Evolutionary conservation across 257 asterid genomes (phyloP).

Genomic region (Nicotiana benthamiana): DNA sequence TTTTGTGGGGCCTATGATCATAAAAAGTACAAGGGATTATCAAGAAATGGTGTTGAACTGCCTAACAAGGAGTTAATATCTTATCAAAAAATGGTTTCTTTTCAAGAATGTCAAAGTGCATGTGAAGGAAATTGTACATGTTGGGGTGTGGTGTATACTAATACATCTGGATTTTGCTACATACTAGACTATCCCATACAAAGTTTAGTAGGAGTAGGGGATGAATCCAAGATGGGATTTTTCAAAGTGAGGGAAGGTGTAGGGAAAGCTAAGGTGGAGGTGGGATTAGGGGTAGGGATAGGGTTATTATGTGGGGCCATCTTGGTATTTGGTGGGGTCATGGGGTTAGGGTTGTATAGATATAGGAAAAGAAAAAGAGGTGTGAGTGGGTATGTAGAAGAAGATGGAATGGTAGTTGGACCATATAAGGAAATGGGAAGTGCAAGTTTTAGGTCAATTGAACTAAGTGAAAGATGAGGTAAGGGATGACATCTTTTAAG

Average conservation of each 20-base stretch:
- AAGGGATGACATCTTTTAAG: slow-evolving; percentile 37
- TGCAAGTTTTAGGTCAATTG: slow-evolving; percentile 87
- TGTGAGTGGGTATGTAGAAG: slow-evolving; percentile 42
- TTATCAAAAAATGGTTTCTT: slow-evolving; percentile 35
- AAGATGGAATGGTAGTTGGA: slow-evolving; percentile 56
- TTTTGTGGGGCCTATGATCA: slow-evolving; percentile 38
- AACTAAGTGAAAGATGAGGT: slow-evolving; percentile 64
- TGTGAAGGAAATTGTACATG: slow-evolving; percentile 67
- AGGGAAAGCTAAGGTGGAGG: slow-evolving; percentile 28
- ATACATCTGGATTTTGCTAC: slow-evolving; percentile 90
- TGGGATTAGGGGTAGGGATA: slow-evolving; percentile 41
- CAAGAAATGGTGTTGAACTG: slow-evolving; percentile 63
- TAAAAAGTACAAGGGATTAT: slow-evolving; percentile 26
- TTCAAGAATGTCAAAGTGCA: slow-evolving; percentile 45
- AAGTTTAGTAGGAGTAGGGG: slow-evolving; percentile 49
- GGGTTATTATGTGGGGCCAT: slow-evolving; percentile 53
- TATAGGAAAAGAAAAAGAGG: slow-evolving; percentile 37
- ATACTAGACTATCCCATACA: slow-evolving; percentile 54
- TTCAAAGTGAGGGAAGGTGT: slow-evolving; percentile 67
- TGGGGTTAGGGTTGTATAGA: slow-evolving; percentile 41
- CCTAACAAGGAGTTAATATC: slow-evolving; percentile 67
- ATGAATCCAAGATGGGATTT: slow-evolving; percentile 60
- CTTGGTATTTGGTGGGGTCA: slow-evolving; percentile 41
- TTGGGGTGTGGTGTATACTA: slow-evolving; percentile 88
- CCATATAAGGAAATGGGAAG: slow-evolving; percentile 77